Percentiles rank a stretch among this genome's conserved stretches.
Evolutionary conservation across 306 rosid species (phyloP).

Genomic region (Canavalia gladiata): DNA sequence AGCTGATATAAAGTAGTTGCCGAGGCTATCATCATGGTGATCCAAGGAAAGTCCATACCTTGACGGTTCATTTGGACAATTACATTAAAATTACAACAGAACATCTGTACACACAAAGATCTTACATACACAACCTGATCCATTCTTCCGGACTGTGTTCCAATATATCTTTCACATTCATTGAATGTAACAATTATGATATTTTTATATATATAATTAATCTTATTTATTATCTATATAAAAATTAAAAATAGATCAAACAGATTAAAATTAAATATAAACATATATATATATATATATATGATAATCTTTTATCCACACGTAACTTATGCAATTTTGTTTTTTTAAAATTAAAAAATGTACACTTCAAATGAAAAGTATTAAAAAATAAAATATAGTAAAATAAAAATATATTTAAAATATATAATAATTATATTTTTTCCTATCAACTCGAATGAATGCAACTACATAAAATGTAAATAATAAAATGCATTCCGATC

Average conservation of each 20-base stretch:
- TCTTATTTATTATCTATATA: too few relatives aligned
- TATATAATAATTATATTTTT: slow-evolving; percentile 43
- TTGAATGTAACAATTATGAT: too few relatives aligned
- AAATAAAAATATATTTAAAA: too few relatives aligned
- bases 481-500: neutral
- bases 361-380: too few relatives aligned
- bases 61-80: neutral
- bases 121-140: slow-evolving; percentile 64
- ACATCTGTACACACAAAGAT: neutral
- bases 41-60: neutral
- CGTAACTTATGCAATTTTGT: slow-evolving; percentile 60
- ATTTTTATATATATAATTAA: too few relatives aligned
- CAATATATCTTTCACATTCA: slow-evolving; percentile 74
- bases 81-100: slow-evolving; percentile 13
- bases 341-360: too few relatives aligned
- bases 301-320: slow-evolving; percentile 42
- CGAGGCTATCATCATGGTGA: too few relatives aligned
- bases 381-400: too few relatives aligned
- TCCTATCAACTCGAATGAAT: slow-evolving; percentile 56
- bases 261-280: too few relatives aligned
- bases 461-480: slow-evolving; percentile 23
- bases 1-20: neutral
- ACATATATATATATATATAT: too few relatives aligned
- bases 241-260: too few relatives aligned
- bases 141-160: slow-evolving; percentile 86